Conservation (phyloP, 1,139 yeast species). For the Suhomyces anneliseae region DNA sequence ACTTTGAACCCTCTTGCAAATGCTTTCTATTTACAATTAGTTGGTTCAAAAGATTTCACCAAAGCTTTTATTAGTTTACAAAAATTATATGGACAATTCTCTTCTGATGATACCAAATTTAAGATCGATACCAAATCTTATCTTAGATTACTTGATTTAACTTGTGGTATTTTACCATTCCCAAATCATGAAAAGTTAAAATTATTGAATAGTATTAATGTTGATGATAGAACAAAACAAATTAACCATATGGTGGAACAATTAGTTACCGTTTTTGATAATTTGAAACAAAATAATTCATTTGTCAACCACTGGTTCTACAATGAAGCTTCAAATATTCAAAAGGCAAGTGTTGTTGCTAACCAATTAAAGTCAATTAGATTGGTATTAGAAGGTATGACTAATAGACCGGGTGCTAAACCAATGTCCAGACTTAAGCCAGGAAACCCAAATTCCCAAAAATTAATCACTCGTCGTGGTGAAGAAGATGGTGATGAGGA, state of each 20-base stretch:
- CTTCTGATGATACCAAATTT: conserved; percentile 18
- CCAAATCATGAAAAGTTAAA: conserved; percentile 47
- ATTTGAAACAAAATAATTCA: conserved; percentile 32
- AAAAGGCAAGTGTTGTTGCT: conserved; percentile 58
- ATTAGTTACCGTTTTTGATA: conserved; percentile 37
- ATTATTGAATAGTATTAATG: conserved; percentile 37
- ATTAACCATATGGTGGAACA: conserved; percentile 34
- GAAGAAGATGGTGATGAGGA: conserved; percentile 22
- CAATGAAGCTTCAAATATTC: conserved; percentile 51
- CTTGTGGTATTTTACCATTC: conserved; percentile 61
- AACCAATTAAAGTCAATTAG: conserved; percentile 60
- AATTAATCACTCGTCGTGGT: conserved; percentile 6
- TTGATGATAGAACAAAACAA: conserved; percentile 33
- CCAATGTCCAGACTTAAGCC: conserved; percentile 6
- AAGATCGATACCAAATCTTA: conserved; percentile 30
- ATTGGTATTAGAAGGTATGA: conserved; percentile 53
- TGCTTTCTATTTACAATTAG: conserved; percentile 55
- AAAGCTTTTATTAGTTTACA: conserved; percentile 43
- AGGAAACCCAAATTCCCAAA: conserved; percentile 4
- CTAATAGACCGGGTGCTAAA: conserved; percentile 21
- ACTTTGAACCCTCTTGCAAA: conserved; percentile 63
- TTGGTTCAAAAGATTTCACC: conserved; percentile 46
- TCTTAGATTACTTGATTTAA: conserved; percentile 50
- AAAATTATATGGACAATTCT: conserved; percentile 28
- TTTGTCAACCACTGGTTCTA: conserved; percentile 49